Conservation (phyloP, 176 grass and related monocot species). For the Triticum timopheevii region DNA sequence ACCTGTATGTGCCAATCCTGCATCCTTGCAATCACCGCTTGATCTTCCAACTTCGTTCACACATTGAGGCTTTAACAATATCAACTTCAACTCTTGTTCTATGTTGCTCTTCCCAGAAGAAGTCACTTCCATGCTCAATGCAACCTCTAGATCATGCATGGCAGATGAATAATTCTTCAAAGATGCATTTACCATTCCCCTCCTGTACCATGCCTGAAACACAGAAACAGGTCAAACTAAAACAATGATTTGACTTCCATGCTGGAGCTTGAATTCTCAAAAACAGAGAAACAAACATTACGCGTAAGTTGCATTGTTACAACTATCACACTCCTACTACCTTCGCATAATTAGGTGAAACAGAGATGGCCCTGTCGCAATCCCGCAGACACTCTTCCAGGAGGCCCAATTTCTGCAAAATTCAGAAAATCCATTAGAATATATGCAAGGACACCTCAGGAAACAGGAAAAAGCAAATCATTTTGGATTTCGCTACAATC, state of each 20-base stretch:
- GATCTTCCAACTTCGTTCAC: slow-evolving; percentile 26
- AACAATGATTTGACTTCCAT: slow-evolving; percentile 3
- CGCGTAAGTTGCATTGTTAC: slow-evolving; percentile 2
- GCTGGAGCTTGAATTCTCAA: slow-evolving; percentile 9
- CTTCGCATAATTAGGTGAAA: slow-evolving; percentile 71
- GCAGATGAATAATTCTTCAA: slow-evolving; percentile 63
- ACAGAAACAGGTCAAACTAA: slow-evolving; percentile 21
- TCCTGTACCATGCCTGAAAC: slow-evolving; percentile 87
- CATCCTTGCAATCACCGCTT: slow-evolving; percentile 21
- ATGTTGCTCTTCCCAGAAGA: slow-evolving; percentile 72
- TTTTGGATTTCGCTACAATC: neutral
- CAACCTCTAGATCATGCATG: slow-evolving; percentile 74
- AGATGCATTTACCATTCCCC: slow-evolving; percentile 77
- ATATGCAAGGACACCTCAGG: neutral
- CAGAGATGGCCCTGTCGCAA: slow-evolving; percentile 69
- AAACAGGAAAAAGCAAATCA: neutral
- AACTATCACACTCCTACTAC: slow-evolving; percentile 23
- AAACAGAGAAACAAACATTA: neutral
- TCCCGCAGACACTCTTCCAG: slow-evolving; percentile 77
- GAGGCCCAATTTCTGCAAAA: slow-evolving; percentile 73
- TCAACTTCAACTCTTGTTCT: slow-evolving; percentile 59
- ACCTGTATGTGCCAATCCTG: slow-evolving; percentile 37
- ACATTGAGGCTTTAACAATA: slow-evolving; percentile 34
- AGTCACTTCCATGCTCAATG: slow-evolving; percentile 59
- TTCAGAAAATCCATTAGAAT: slow-evolving; percentile 28